Evolutionary conservation across 768 basidiomycete species (phyloP), one percentile per base, ranked within the genome.

Genomic region (Boletus reticulatus): DNA sequence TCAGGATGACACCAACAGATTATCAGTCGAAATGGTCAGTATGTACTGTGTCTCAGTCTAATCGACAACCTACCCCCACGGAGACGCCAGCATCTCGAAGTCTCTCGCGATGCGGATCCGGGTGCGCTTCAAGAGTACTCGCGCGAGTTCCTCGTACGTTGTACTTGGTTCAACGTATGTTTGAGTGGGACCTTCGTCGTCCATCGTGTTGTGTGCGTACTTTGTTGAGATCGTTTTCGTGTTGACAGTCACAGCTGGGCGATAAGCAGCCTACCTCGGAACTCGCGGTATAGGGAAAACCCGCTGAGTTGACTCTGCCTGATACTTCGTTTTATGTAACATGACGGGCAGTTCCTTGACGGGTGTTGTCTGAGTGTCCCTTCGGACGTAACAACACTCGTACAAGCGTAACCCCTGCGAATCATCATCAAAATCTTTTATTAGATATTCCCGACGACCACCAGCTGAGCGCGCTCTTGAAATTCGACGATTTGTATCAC

Each of bases 401-500:
- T 24, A 24, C 43, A 43, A 27, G 42, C 19, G 6, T 59, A 31
- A 24, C 48, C 48, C 6, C 27, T 63, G 11, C 47, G 37, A 16
- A 59, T 60, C 16, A 16, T 49, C 16, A 7, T 43, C 6, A 51
- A 45, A 16, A 34, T 22, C 16, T 1, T 13, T 52, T n/a, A n/a
- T n/a, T n/a, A n/a, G n/a, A n/a, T n/a, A n/a, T n/a, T 39, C 29
- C 41, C 6, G 59, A 55, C 39, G 47, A 48, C 9, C 22, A 43
- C 9, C 4, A 32, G 12, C n/a, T n/a, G 8, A 32, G 9, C 29
- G 1, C 17, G 12, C 20, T 9, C 12, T 13, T 54, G 29, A 31
- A 14, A 24, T 62, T 61, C 17, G 14, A 43, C 4, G 43, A 61
- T 14, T 46, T 53, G 29, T 52, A 61, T 16, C 51, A 51, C 38